Base-by-base conservation (phyloP, 768 basidiomycete species). In the Punctularia strigosozonata region DNA sequence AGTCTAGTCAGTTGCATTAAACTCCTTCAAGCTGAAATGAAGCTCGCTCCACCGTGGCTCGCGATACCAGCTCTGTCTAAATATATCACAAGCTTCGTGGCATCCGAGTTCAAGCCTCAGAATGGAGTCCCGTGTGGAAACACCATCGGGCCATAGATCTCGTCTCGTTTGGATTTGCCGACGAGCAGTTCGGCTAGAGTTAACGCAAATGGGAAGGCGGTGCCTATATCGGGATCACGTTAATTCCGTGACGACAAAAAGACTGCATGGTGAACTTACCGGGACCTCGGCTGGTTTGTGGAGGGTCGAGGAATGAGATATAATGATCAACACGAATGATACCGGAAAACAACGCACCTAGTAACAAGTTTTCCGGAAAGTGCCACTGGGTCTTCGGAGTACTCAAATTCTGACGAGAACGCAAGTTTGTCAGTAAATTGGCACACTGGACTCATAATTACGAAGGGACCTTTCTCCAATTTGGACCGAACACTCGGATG, bases 131-230 rank as follows among this genome's bases (percentile, higher is more conserved):
- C 60, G 4, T 55, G 33, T 8, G 83, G 82, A 48, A 89, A 88
- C 10, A 78, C 61, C 82, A 87, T 85, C 2, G 80, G 80, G 1
- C 50, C 68, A 5, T 62, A 57, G 6, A 87, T 69, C 45, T 82
- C 73, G 15, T 64, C 65, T 4, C 80, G 62, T 55, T 73, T 82
- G 26, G 67, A 68, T 12, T 61, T 46, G 4, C 86, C 86, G 43
- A 74, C 77, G 2, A 88, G 65, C 15, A 73, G 49, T 50, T 84
- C 81, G 6, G 86, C 76, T 24, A 89, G 57, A n/a, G 76, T 77
- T 39, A 88, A 62, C 2, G 81, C 81, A 46, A 89, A 88, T 2
- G 76, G 74, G 50, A 89, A 88, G 0, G 75, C 61, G 3, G 84
- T 86, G 8, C 85, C 84, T 77, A 46, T n/a, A n/a, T 17, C 10